phyloP scores from a whole-genome alignment of 345 rosid species.

The Chamaenerion angustifolium region DNA sequence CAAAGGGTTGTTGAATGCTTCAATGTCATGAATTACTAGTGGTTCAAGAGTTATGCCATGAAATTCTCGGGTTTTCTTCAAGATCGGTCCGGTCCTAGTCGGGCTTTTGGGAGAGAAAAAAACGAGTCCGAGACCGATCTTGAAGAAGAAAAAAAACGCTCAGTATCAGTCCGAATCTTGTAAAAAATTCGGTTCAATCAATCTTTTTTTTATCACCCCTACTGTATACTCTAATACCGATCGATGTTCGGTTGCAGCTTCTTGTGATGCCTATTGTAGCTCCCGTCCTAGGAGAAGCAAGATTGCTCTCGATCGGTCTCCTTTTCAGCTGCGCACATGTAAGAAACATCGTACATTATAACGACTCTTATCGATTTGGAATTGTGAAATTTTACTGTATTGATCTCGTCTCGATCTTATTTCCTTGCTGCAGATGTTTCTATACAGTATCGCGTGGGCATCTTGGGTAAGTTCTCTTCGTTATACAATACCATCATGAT shows the following conservation, averaged over 20 bases:
- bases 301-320: constrained; percentile 63
- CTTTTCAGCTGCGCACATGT: constrained; percentile 62
- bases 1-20: no score
- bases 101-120: no score
- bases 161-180: no score
- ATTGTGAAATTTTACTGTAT: not conserved
- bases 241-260: constrained; percentile 30
- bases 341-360: constrained; percentile 9
- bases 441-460: constrained; percentile 76
- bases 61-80: no score
- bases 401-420: not conserved
- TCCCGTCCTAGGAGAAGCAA: constrained; percentile 63
- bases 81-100: no score
- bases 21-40: no score
- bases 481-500: not conserved
- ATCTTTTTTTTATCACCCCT: no score
- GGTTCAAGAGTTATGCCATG: no score
- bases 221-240: no score
- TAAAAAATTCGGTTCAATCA: no score
- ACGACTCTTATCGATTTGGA: not conserved
- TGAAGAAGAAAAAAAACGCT: no score
- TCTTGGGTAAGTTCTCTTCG: constrained; percentile 40
- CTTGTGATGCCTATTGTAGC: constrained; percentile 64
- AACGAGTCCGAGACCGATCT: no score
- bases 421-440: constrained; percentile 49